These are phyloP conservation scores for Lasiodiplodia theobromae DNA, from an alignment of 2,329 filamentous ascomycete genomes.

Conservation along the genomic window DNA sequence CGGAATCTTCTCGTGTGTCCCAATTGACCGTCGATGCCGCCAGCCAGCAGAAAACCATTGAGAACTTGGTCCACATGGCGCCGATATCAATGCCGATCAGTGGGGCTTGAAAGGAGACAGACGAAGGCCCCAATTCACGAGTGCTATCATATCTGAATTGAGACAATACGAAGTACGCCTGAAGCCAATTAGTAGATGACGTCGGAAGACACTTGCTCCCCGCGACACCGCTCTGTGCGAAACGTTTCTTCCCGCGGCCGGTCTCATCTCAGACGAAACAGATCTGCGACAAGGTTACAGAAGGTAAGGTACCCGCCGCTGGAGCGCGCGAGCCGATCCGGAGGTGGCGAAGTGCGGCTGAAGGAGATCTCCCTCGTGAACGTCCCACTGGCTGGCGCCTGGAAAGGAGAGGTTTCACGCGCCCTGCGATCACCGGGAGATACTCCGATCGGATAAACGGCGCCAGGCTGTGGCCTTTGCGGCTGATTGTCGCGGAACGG, in stretches of 20 bases:
- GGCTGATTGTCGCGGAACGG: background rate
- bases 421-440: background rate
- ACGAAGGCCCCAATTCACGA: background rate
- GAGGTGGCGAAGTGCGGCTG: background rate
- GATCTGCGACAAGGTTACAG: background rate
- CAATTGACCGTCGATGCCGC: background rate
- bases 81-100: slow-evolving; percentile 9
- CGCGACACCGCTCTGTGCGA: background rate
- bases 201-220: background rate
- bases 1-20: background rate
- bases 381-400: slow-evolving; percentile 15
- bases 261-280: background rate
- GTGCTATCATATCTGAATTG: background rate
- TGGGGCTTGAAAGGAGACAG: background rate
- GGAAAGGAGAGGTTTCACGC: background rate
- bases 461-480: slow-evolving; percentile 16
- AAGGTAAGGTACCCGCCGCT: background rate
- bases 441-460: background rate
- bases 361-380: background rate
- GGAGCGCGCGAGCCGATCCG: background rate
- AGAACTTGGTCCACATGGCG: background rate
- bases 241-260: background rate
- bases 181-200: background rate
- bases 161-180: background rate
- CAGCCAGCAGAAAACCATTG: background rate